phyloP scores from a whole-genome alignment of 257 asterid genomes.

The Agastache rugosa region DNA sequence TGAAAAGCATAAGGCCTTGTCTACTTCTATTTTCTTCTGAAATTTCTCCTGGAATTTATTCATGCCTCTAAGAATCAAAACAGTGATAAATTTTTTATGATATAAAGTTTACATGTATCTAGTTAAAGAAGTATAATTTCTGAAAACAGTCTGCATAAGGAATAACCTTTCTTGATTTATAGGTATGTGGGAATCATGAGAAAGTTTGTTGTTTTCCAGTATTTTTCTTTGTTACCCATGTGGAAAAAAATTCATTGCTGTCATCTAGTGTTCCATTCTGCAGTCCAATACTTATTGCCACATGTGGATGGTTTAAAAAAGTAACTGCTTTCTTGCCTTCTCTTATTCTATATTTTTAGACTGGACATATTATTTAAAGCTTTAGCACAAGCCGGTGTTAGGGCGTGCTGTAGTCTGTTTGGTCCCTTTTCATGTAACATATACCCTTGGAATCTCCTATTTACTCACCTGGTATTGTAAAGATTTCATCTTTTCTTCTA shows the following conservation, averaged over 20 bases:
- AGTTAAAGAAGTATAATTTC: conserved; percentile 12
- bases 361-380: not conserved
- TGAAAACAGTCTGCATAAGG: conserved; percentile 21
- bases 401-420: conserved; percentile 9
- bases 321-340: not conserved
- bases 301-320: not conserved
- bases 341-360: not conserved
- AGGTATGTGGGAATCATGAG: not conserved
- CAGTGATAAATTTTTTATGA: not conserved
- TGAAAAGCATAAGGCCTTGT: conserved; percentile 5
- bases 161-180: conserved; percentile 11
- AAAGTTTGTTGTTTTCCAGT: not conserved
- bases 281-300: not conserved
- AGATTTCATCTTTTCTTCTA: not conserved
- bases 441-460: conserved; percentile 13
- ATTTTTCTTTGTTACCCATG: not conserved
- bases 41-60: not conserved
- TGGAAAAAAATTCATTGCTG: conserved; percentile 8
- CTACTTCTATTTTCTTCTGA: not conserved
- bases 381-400: not conserved
- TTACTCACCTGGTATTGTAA: conserved; percentile 1
- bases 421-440: conserved; percentile 9
- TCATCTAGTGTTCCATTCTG: not conserved
- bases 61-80: not conserved
- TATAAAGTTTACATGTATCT: conserved; percentile 2